These are phyloP conservation scores for Aspergillus sp. DNA, from an alignment of 2,329 filamentous ascomycete genomes.

Conservation along the genomic window DNA sequence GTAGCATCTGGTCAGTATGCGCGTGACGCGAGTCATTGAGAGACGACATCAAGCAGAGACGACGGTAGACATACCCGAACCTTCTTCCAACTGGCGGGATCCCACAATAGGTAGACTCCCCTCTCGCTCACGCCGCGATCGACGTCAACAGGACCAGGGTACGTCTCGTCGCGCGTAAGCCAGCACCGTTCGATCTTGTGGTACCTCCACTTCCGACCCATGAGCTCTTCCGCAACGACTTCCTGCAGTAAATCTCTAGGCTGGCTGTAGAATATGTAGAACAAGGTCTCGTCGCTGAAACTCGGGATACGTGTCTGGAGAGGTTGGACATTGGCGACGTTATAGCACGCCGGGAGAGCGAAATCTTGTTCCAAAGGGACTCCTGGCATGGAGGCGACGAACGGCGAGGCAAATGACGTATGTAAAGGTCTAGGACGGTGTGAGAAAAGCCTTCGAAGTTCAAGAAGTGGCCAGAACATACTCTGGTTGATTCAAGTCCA, in stretches of 20 bases:
- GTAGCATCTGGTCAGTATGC: slow-evolving; percentile 21
- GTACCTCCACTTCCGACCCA: slow-evolving; percentile 55
- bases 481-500: slow-evolving; percentile 66
- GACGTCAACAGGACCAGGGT: slow-evolving; percentile 50
- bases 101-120: slow-evolving; percentile 55
- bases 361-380: slow-evolving; percentile 66
- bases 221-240: slow-evolving; percentile 64
- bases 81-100: slow-evolving; percentile 53
- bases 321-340: slow-evolving; percentile 66
- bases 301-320: slow-evolving; percentile 60
- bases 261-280: slow-evolving; percentile 71
- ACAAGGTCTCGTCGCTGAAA: slow-evolving; percentile 66
- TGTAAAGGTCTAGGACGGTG: slow-evolving; percentile 55
- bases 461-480: slow-evolving; percentile 36
- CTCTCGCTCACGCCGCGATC: slow-evolving; percentile 52
- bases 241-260: slow-evolving; percentile 68
- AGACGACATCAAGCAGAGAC: neutral
- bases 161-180: slow-evolving; percentile 53
- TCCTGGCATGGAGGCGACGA: slow-evolving; percentile 58
- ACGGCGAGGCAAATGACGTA: slow-evolving; percentile 65
- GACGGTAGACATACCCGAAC: slow-evolving; percentile 42
- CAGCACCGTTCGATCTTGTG: slow-evolving; percentile 56
- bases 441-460: neutral
- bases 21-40: neutral
- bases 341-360: slow-evolving; percentile 64